Conservation (phyloP, 306 rosid species). For the Cucurbita pepo region DNA sequence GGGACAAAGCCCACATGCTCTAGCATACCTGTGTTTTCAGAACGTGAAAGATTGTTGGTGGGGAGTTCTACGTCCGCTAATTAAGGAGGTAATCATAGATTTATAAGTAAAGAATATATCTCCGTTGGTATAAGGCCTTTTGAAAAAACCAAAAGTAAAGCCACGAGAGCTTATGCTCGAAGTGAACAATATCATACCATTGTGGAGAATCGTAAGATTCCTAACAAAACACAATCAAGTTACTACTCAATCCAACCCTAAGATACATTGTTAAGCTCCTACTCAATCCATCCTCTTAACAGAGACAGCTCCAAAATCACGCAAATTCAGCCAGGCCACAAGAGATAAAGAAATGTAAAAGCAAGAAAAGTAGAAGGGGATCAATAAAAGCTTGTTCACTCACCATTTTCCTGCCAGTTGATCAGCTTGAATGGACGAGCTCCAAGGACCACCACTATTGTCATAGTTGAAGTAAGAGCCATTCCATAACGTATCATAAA, state of each 20-base stretch:
- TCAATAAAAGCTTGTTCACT: neutral
- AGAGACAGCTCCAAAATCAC: neutral
- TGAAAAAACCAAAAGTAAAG: too few species aligned
- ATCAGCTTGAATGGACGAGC: slow-evolving; percentile 90
- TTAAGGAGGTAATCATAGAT: too few species aligned
- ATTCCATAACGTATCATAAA: slow-evolving; percentile 79
- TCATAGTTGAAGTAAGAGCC: slow-evolving; percentile 91
- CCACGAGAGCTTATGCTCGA: too few species aligned
- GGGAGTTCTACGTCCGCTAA: neutral
- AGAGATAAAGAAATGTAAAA: neutral
- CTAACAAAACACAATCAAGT: neutral
- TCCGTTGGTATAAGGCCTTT: too few species aligned
- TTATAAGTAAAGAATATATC: too few species aligned
- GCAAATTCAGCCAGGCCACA: neutral
- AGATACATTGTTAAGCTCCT: too few species aligned
- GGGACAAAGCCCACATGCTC: slow-evolving; percentile 79
- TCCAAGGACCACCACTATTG: slow-evolving; percentile 40
- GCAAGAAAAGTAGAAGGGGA: neutral
- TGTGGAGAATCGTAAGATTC: too few species aligned
- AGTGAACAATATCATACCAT: too few species aligned
- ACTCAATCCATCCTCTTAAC: neutral
- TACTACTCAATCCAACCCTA: neutral
- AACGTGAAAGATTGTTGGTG: too few species aligned
- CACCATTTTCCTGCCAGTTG: slow-evolving; percentile 96
- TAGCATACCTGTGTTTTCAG: slow-evolving; percentile 46